Evolutionary conservation across 352 stramenopile genomes (phyloP), one percentile per base, ranked within the genome.

Genomic region (Phytophthora megakarya): DNA sequence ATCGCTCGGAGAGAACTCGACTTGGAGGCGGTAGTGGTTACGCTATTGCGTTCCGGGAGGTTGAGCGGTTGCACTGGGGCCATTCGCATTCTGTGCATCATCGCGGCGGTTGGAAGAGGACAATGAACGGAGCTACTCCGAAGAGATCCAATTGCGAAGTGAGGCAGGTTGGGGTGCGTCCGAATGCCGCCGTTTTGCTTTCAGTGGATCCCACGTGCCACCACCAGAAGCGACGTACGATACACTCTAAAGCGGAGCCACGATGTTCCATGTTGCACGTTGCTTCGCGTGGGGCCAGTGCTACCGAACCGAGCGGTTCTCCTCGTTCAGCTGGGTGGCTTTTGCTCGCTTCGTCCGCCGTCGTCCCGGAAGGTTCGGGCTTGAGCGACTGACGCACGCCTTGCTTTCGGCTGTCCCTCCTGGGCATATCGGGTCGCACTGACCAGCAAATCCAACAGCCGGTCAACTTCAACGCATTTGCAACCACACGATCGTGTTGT

Each of bases 11-110:
- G 49, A 9, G 55, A 28, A 42, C 67, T 72, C 46, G 52, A 23
- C 48, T 76, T 76, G 28, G 58, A 55, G 30, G 47, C 53, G 18
- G 37, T 8, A 5, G 15, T 33, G 5, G 25, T 21, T 25, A 18
- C 40, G 30, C 21, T 28, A 33, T 19, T 60, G 37, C 45, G 58
- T 21, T 61, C 54, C n/a, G 50, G 51, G 51, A 57, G 37, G 28
- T 37, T 52, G 13, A 72, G 46, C 45, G 64, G 65, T 45, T 60
- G 61, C 67, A 67, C 59, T 32, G 65, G 51, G 11, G 46, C 19
- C 28, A 72, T 62, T 7, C 62, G 51, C 35, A 63, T 68, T 72
- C 67, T 53, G 45, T 70, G 62, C 67, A 75, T 75, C 62, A 65
- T 75, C 19, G 44, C 15, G 12, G 25, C 22, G 46, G 44, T 66